These are phyloP conservation scores for Kodamaea hsintzibuensis DNA, from an alignment of 805 yeast species.

Conservation along the genomic window DNA sequence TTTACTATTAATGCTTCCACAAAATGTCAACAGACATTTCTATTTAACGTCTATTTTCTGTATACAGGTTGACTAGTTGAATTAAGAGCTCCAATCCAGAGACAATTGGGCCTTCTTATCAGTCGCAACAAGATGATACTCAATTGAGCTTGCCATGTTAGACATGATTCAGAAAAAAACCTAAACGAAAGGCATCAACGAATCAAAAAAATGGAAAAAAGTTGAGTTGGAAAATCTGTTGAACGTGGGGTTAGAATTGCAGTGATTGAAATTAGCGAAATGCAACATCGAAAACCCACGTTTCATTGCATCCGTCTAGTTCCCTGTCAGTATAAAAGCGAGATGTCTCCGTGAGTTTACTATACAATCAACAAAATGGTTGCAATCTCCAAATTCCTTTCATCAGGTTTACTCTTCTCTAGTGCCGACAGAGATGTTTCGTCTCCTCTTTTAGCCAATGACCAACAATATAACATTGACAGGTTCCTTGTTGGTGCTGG, in stretches of 20 bases:
- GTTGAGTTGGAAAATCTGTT: not conserved
- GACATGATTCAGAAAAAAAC: too few relatives aligned
- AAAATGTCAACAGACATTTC: too few relatives aligned
- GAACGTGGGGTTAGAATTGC: not conserved
- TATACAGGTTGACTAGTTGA: too few relatives aligned
- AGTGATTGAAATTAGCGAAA: not conserved
- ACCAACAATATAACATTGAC: constrained; percentile 8
- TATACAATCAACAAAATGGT: constrained; percentile 4
- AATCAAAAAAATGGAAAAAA: not conserved
- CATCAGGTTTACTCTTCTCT: constrained; percentile 5
- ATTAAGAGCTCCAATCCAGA: too few relatives aligned
- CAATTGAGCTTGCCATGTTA: too few relatives aligned
- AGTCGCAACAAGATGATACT: too few relatives aligned
- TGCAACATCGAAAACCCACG: not conserved
- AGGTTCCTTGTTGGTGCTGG: constrained; percentile 10
- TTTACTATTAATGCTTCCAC: too few relatives aligned
- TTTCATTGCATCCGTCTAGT: not conserved
- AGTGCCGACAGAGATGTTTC: constrained; percentile 8
- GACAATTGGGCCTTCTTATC: too few relatives aligned
- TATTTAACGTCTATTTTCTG: too few relatives aligned
- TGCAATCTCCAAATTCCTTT: constrained; percentile 7
- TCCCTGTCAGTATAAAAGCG: not conserved
- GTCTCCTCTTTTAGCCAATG: constrained; percentile 6
- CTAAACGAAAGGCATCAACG: not conserved
- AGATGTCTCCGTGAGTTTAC: not conserved